Conservation (phyloP, 1,284 basidiomycete species). For the Phellinidium pouzarii region DNA sequence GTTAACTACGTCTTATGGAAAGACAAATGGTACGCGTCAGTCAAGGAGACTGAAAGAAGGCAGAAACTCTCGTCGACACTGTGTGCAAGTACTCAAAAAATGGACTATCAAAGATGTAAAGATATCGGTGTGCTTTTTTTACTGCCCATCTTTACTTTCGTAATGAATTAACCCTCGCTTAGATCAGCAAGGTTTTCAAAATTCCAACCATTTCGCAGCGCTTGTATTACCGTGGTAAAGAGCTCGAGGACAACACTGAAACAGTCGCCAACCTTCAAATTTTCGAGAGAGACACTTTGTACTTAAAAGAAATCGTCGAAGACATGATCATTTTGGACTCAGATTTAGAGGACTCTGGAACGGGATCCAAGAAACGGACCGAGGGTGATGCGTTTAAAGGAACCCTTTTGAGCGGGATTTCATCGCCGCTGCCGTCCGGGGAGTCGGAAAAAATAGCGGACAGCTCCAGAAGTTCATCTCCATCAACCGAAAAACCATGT, state of each 20-base stretch:
- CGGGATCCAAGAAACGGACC: slow-evolving; percentile 34
- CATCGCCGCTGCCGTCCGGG: slow-evolving; percentile 6
- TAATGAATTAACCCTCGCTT: slow-evolving; percentile 21
- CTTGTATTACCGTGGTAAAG: slow-evolving; percentile 53
- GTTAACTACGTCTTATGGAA: background rate
- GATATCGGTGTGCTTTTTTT: slow-evolving; percentile 43
- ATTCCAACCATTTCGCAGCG: slow-evolving; percentile 72
- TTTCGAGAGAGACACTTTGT: slow-evolving; percentile 55
- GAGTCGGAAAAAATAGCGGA: background rate
- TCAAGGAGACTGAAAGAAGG: slow-evolving; percentile 60
- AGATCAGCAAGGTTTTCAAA: slow-evolving; percentile 52
- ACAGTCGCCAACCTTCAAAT: slow-evolving; percentile 58
- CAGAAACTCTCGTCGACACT: slow-evolving; percentile 41
- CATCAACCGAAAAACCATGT: slow-evolving; percentile 19
- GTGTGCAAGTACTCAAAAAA: slow-evolving; percentile 50
- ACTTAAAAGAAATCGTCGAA: slow-evolving; percentile 58
- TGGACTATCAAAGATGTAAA: slow-evolving; percentile 75
- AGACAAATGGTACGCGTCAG: slow-evolving; percentile 36
- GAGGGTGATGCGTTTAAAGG: slow-evolving; percentile 71
- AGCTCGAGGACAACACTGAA: slow-evolving; percentile 56
- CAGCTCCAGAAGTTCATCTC: background rate
- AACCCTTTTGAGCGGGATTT: slow-evolving; percentile 48
- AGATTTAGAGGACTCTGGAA: slow-evolving; percentile 38
- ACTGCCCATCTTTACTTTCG: background rate
- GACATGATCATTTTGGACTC: slow-evolving; percentile 46